These are phyloP conservation scores for Zoysia pacifica DNA, from an alignment of 176 grass and related monocot species.

Conservation along the genomic window DNA sequence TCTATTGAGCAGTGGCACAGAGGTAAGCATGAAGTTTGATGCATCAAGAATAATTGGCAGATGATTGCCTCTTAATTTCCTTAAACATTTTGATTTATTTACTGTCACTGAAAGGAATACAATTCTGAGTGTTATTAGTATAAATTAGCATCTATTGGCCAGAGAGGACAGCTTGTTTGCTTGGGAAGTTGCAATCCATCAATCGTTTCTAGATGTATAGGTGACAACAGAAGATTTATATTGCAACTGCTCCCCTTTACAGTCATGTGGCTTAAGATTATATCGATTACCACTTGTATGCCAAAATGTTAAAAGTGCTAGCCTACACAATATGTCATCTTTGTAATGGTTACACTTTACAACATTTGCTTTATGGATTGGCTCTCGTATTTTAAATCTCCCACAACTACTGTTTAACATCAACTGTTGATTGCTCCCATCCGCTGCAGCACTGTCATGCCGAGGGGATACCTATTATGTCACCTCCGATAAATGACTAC, in stretches of 20 bases:
- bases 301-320: not conserved
- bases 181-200: not conserved
- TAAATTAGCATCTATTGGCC: not conserved
- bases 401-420: not conserved
- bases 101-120: not conserved
- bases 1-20: not conserved
- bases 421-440: not conserved
- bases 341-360: not conserved
- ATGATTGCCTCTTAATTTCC: not conserved
- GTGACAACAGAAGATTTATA: not conserved
- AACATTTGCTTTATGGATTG: not conserved
- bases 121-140: not conserved
- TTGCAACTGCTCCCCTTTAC: not conserved
- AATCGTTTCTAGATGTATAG: not conserved
- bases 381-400: not conserved
- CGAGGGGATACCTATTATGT: slow-evolving; percentile 60
- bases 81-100: not conserved
- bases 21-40: not conserved
- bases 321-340: not conserved
- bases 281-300: not conserved
- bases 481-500: slow-evolving; percentile 72
- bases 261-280: not conserved
- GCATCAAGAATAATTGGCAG: not conserved
- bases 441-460: slow-evolving; percentile 73
- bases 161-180: not conserved